Percentiles rank a stretch among this genome's conserved stretches.
These are phyloP conservation scores for Triticum urartu DNA, from an alignment of 176 grass and related monocot species.

Conservation along the genomic window DNA sequence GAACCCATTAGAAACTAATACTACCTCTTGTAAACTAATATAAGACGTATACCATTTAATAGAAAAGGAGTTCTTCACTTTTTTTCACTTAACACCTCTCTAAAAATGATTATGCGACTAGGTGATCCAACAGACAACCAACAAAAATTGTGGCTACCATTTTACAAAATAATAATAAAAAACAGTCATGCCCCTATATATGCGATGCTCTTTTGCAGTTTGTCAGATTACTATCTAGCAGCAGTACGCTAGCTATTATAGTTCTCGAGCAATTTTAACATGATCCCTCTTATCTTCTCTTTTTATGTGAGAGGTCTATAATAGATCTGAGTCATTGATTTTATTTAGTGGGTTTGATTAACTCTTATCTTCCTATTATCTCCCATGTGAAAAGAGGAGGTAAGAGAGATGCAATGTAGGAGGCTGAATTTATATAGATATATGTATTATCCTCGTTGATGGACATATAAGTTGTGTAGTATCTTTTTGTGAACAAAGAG, in stretches of 20 bases:
- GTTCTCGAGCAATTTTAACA: too few species aligned
- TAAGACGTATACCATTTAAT: not conserved
- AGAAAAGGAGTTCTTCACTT: not conserved
- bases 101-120: not conserved
- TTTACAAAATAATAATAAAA: not conserved
- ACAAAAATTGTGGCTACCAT: not conserved
- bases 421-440: not conserved
- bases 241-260: not conserved
- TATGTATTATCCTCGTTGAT: not conserved
- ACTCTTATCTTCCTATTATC: too few species aligned
- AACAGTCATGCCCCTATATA: not conserved
- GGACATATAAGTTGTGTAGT: not conserved
- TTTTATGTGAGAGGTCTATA: too few species aligned
- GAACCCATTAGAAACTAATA: too few species aligned
- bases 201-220: not conserved
- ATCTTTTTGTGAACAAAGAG: constrained; percentile 18
- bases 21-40: too few species aligned
- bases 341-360: too few species aligned
- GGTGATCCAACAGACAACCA: too few species aligned
- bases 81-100: not conserved
- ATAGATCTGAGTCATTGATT: too few species aligned
- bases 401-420: not conserved
- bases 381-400: too few species aligned
- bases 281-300: too few species aligned
- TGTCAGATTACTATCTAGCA: not conserved